Conservation (phyloP, 805 yeast genomes). For the Wickerhamomyces bisporus region DNA sequence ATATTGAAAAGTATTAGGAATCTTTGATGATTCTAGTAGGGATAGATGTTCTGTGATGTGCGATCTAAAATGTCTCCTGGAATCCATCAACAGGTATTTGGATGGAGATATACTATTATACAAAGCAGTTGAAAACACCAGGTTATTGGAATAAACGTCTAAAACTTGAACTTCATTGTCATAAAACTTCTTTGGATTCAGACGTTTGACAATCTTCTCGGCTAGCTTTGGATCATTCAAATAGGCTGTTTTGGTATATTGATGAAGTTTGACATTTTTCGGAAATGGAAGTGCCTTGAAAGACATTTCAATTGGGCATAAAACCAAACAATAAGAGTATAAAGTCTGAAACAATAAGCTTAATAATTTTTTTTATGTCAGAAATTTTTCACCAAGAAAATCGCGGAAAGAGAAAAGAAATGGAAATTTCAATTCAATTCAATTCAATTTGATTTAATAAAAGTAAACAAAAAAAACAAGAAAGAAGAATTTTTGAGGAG, state of each 20-base stretch:
- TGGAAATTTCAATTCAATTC: too few species aligned
- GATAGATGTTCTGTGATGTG: conserved; percentile 8
- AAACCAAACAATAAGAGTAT: too few species aligned
- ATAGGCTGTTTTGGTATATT: not conserved
- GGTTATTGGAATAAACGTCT: conserved; percentile 57
- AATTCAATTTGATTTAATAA: too few species aligned
- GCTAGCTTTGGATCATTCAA: not conserved
- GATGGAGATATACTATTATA: conserved; percentile 55
- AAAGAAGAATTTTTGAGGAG: not conserved
- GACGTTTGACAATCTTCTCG: conserved; percentile 32
- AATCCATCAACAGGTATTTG: conserved; percentile 60
- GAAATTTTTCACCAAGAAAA: too few species aligned
- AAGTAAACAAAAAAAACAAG: not conserved
- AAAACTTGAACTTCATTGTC: conserved; percentile 41
- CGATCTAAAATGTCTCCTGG: conserved; percentile 29
- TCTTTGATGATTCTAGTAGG: not conserved
- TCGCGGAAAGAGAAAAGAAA: too few species aligned
- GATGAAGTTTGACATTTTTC: not conserved
- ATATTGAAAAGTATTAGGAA: conserved; percentile 26
- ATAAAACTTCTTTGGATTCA: conserved; percentile 36
- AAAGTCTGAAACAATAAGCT: too few species aligned
- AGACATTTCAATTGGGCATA: too few species aligned
- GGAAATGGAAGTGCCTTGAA: not conserved
- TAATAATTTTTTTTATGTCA: too few species aligned
- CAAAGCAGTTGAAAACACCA: conserved; percentile 58